Evolutionary conservation across 768 basidiomycete genomes (phyloP), one percentile per base, ranked within the genome.

Genomic region (Suillus tomentosus): DNA sequence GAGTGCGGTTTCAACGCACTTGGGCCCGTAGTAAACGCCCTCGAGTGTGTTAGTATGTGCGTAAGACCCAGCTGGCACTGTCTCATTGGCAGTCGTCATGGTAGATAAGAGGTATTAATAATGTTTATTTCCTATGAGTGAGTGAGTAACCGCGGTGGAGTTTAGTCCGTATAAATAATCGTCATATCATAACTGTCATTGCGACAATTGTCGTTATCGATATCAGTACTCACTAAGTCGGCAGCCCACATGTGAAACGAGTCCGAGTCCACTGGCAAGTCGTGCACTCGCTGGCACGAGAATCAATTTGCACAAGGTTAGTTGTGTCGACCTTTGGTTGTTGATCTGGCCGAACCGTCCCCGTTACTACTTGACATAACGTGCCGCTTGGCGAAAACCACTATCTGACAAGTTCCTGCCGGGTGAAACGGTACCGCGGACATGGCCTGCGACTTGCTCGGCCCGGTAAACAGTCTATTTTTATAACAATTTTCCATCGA

Each of bases 21-120:
- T 89, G 51, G 91, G 89, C 3, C 92, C 92, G 71, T 91, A 93
- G 70, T 86, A 83, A 19, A 93, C 77, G 22, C 82, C 84, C 64
- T 87, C 87, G 64, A 93, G 79, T 1, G 87, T 86, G 68, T 89
- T 85, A 0, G 85, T 85, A 80, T 85, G 91, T 27, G 81, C 79
- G 71, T 92, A 94, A 24, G 77, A 86, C 22, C 91, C 91, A 48
- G 78, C 24, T 42, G 72, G 43, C 82, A 66, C 10, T 5, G 14
- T 27, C 10, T 57, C 24, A 1, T 40, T 40, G 27, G 6, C 10
- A 27, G 57, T 58, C 24, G 57, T 19, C 57, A 58, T 58, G 17
- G 17, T 39, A 17, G 37, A 57, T 14, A 15, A 24, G 14, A 17
- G 9, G 51, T 45, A 45, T 45, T n/a, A 45, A 19, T 22, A 47